A percentile compares a stretch with the other conserved stretches of the same genome.
Evolutionary conservation across 495 filamentous ascomycete species (phyloP).

Genomic region (Aspergillus steynii): DNA sequence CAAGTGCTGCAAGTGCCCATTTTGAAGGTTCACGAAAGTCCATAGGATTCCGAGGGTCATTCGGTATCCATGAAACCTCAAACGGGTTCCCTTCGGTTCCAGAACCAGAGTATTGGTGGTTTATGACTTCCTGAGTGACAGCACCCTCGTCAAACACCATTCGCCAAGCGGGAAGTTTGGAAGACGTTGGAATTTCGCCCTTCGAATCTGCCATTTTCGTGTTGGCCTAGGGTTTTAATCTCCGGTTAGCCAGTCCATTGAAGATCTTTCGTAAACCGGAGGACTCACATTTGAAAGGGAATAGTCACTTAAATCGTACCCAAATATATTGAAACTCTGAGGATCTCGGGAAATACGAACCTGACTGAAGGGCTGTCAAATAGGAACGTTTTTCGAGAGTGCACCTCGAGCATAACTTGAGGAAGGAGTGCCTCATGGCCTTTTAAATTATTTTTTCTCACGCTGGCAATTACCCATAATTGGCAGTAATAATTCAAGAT

Average conservation of each 20-base stretch:
- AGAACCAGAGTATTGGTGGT: constrained; percentile 36
- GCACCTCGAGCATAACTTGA: background rate
- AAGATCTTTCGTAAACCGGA: background rate
- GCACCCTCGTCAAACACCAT: constrained; percentile 1
- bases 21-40: constrained; percentile 5
- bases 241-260: background rate
- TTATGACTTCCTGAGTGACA: constrained; percentile 5
- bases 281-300: background rate
- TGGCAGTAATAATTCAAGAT: too few relatives aligned
- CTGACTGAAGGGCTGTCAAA: background rate
- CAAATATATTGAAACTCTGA: background rate
- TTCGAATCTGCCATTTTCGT: background rate
- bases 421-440: background rate
- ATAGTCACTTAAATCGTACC: background rate
- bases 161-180: constrained; percentile 2
- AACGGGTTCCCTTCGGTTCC: constrained; percentile 66
- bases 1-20: constrained; percentile 23
- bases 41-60: constrained; percentile 58
- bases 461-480: background rate
- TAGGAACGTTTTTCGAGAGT: background rate
- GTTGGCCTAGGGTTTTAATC: background rate
- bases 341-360: background rate
- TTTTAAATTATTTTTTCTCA: background rate
- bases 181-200: background rate
- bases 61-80: constrained; percentile 60